These are phyloP conservation scores for Otatea glauca DNA, from an alignment of 176 grass and related monocot genomes.

Conservation along the genomic window DNA sequence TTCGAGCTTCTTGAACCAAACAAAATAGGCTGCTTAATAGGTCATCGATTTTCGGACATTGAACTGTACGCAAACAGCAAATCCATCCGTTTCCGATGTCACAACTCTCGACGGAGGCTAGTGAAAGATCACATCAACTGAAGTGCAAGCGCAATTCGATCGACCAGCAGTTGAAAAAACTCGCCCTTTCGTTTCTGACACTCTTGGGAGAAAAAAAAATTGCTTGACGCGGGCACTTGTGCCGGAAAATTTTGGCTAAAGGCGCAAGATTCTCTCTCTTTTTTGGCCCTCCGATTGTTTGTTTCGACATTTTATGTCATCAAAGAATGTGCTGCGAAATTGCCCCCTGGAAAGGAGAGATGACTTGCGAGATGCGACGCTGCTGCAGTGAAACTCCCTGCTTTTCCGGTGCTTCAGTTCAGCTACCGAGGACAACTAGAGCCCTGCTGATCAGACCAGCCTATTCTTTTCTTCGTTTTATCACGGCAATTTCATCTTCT, in stretches of 20 bases:
- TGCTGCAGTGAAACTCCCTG: not conserved
- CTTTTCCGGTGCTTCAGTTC: not conserved
- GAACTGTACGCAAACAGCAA: too few relatives aligned
- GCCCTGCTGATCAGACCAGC: too few relatives aligned
- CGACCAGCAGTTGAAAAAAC: not conserved
- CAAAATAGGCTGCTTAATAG: too few relatives aligned
- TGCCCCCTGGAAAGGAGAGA: not conserved
- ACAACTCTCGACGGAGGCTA: not conserved
- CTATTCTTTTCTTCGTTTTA: not conserved
- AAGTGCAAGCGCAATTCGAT: too few relatives aligned
- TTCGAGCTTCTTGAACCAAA: too few relatives aligned
- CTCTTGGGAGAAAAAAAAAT: not conserved
- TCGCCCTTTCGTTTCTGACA: not conserved
- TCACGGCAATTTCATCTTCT: not conserved
- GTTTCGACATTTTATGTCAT: not conserved
- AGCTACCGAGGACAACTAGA: not conserved
- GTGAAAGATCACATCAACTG: not conserved
- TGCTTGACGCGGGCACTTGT: not conserved
- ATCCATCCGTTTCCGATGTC: too few relatives aligned
- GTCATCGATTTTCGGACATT: too few relatives aligned
- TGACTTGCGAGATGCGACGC: not conserved
- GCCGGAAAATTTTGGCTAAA: not conserved
- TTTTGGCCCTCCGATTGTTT: not conserved
- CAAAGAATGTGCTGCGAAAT: not conserved
- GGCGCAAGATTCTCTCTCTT: not conserved